A percentile compares a stretch with the other conserved stretches of the same genome.
Evolutionary conservation across 2,329 filamentous ascomycete genomes (phyloP).

Genomic region (Chalara sp.): DNA sequence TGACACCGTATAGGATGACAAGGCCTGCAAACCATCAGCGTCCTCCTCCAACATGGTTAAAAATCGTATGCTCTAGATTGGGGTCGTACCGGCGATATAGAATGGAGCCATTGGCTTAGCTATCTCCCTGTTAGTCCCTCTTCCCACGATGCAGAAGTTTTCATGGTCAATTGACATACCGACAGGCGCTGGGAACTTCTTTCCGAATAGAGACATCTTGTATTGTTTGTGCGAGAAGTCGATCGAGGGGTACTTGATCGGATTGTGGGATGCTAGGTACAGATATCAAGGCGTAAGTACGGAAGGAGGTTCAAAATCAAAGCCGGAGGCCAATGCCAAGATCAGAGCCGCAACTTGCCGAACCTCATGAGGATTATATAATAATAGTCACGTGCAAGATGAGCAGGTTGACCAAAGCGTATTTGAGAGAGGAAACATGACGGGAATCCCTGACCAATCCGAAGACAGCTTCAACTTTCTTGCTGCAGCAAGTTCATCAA

Average conservation of each 20-base stretch:
- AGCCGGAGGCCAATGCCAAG: neutral
- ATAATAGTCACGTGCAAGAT: neutral
- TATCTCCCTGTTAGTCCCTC: slow-evolving; percentile 35
- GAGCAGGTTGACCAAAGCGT: too few species aligned
- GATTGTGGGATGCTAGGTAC: slow-evolving; percentile 4
- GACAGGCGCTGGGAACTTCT: slow-evolving; percentile 76
- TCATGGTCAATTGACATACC: slow-evolving; percentile 51
- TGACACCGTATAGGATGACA: slow-evolving; percentile 87
- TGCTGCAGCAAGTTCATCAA: too few species aligned
- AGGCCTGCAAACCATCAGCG: slow-evolving; percentile 48
- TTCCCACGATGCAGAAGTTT: slow-evolving; percentile 5
- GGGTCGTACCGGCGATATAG: slow-evolving; percentile 80
- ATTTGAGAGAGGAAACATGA: too few species aligned
- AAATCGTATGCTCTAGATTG: neutral
- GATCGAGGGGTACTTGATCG: slow-evolving; percentile 24
- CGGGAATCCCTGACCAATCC: too few species aligned
- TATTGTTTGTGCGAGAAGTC: slow-evolving; percentile 32
- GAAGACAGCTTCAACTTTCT: too few species aligned
- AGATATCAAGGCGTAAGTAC: slow-evolving; percentile 4
- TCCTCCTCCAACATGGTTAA: neutral
- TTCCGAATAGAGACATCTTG: slow-evolving; percentile 74
- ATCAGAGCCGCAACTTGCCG: neutral
- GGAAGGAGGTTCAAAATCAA: slow-evolving; percentile 11
- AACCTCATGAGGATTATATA: neutral
- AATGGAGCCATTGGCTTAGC: slow-evolving; percentile 90